Conservation (phyloP, 768 basidiomycete genomes). For the Gloeophyllum trabeum region DNA sequence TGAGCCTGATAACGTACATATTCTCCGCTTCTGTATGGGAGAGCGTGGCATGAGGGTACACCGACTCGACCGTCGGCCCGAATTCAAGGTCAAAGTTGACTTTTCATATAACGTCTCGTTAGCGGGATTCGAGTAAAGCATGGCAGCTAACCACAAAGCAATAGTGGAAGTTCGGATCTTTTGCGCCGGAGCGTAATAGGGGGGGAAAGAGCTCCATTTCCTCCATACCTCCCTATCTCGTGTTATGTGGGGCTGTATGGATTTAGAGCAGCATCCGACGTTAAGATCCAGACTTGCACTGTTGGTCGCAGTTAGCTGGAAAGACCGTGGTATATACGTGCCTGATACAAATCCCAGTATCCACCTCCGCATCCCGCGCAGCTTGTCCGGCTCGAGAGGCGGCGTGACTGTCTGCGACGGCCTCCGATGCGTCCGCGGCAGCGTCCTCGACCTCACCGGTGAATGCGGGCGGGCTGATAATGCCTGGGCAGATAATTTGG, state of each 20-base stretch:
- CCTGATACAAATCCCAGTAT: constrained; percentile 57
- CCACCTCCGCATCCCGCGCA: constrained; percentile 51
- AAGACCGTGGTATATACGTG: too few relatives aligned
- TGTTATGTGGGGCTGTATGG: too few relatives aligned
- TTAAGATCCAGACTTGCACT: too few relatives aligned
- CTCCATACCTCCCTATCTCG: too few relatives aligned
- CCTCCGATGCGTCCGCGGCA: background rate
- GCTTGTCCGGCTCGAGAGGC: constrained; percentile 32
- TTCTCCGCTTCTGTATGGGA: constrained; percentile 66
- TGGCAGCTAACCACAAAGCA: background rate
- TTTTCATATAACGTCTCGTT: too few relatives aligned
- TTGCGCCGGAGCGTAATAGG: too few relatives aligned
- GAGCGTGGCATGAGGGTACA: constrained; percentile 59
- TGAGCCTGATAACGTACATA: constrained; percentile 43
- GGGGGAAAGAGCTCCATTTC: too few relatives aligned
- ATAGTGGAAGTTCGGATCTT: too few relatives aligned
- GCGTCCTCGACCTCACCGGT: background rate
- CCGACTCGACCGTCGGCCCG: constrained; percentile 65
- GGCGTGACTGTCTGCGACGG: background rate
- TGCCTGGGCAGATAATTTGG: background rate
- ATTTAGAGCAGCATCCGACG: too few relatives aligned
- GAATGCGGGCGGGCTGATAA: background rate
- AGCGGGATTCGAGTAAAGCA: too few relatives aligned
- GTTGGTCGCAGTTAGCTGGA: too few relatives aligned
- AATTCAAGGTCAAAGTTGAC: constrained; percentile 86